Evolutionary conservation across 2,329 filamentous ascomycete species (phyloP), one percentile per base, ranked within the genome.

Genomic region (Fusarium fracticaudum): DNA sequence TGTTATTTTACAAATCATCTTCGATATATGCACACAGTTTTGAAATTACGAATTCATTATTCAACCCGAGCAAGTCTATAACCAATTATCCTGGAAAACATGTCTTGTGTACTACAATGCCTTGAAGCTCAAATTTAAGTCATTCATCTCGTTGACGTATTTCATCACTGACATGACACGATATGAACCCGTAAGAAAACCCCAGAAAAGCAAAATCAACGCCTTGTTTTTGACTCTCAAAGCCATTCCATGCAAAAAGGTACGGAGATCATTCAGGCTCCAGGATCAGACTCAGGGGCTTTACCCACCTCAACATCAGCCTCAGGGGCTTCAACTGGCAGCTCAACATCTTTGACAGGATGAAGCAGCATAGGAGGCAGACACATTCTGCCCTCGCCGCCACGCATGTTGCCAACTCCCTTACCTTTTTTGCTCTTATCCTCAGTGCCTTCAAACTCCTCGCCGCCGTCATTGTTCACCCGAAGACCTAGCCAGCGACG

Each of bases 351-450:
- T 86, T 98, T 98, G 60, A 98, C 89, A 0, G 95, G 95, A 87
- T 98, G 95, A 73, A 98, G 83, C 71, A 98, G 84, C 92, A 98
- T 96, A 2, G 93, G 94, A 13, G 95, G 94, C 45, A 98, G 84
- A 83, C 95, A 98, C 94, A 98, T 97, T 68, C 95, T 89, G 17
- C 94, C 94, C 82, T 95, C 93, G 22, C 92, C 91, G 54, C 91
- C 89, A 57, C 86, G 87, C 88, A 91, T 92, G 72, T 83, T 80
- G 47, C 83, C 81, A 12, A 89, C 86, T 43, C 81, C 83, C 31
- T 81, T 79, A 37, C 86, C 89, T 67, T 87, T 83, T 81, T 86
- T 87, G 78, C 82, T 87, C 77, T 81, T 77, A 66, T 90, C 88
- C 38, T 84, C 86, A 8, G 87, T 88, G 70, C 89, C 82, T 83